A percentile compares a stretch with the other conserved stretches of the same genome.
Evolutionary conservation across 2,329 filamentous ascomycete genomes (phyloP).

Genomic region (Didymella glomerata): DNA sequence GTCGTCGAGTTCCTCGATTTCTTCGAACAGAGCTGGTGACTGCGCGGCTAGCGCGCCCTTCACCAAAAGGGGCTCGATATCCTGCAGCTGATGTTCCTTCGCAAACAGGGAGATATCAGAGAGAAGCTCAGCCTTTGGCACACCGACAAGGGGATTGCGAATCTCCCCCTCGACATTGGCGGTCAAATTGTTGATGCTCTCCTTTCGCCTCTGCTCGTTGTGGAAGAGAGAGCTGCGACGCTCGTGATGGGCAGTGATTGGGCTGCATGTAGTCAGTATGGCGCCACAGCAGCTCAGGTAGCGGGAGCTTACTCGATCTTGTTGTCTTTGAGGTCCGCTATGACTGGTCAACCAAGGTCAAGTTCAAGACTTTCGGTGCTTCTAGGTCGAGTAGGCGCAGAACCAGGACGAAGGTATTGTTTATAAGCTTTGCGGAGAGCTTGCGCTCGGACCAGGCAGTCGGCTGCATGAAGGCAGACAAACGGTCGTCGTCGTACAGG

Average conservation of each 20-base stretch:
- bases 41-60: conserved; percentile 73
- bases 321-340: conserved; percentile 28
- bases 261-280: background rate
- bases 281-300: background rate
- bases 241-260: conserved; percentile 25
- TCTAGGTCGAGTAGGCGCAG: background rate
- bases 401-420: conserved; percentile 3
- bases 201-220: conserved; percentile 35
- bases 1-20: conserved; percentile 69
- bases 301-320: conserved; percentile 28
- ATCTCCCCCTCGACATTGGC: conserved; percentile 52
- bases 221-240: conserved; percentile 36
- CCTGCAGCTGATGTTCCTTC: conserved; percentile 64
- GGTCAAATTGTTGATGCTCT: conserved; percentile 37
- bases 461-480: conserved; percentile 5
- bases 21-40: conserved; percentile 69
- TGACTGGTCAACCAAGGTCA: conserved; percentile 12
- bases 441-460: conserved; percentile 6
- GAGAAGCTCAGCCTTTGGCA: conserved; percentile 63
- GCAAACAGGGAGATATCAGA: conserved; percentile 69
- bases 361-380: conserved; percentile 3
- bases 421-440: conserved; percentile 21
- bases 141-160: conserved; percentile 65
- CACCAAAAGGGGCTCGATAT: conserved; percentile 66
- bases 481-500: conserved; percentile 6